These are phyloP conservation scores for Trichomonas tenax DNA, from an alignment of 208 protist genomes.

Conservation along the genomic window DNA sequence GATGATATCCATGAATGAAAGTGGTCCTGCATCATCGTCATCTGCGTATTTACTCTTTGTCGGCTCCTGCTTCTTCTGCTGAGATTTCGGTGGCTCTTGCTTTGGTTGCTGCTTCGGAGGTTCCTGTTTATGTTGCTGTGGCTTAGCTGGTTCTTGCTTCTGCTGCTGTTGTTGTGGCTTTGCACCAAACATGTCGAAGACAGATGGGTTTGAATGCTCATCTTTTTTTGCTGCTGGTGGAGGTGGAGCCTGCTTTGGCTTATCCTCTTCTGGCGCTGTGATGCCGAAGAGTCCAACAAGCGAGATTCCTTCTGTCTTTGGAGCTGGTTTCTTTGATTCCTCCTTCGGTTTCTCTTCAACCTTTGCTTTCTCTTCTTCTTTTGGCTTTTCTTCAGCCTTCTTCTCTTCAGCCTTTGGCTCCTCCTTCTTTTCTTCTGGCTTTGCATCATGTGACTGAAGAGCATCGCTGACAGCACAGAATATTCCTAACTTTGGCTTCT, in stretches of 20 bases:
- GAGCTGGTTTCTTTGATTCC: background rate
- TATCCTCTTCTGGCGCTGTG: background rate
- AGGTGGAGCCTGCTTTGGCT: background rate
- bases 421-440: background rate
- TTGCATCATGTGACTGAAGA: background rate
- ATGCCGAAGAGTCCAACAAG: background rate
- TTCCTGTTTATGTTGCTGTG: background rate
- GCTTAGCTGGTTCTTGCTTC: background rate
- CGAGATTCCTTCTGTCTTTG: background rate
- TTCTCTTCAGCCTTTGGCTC: background rate
- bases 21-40: background rate
- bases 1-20: background rate
- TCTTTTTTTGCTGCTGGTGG: background rate
- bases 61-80: background rate
- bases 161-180: background rate
- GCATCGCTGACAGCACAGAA: background rate
- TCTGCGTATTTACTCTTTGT: background rate
- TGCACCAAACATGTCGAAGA: background rate
- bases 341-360: background rate
- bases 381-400: background rate
- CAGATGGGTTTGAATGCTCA: background rate
- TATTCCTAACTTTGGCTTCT: background rate
- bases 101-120: background rate
- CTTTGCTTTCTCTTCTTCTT: background rate
- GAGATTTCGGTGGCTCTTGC: too few species aligned